Evolutionary conservation across 2,329 filamentous ascomycete species (phyloP).

Genomic region (Fusarium sp.): DNA sequence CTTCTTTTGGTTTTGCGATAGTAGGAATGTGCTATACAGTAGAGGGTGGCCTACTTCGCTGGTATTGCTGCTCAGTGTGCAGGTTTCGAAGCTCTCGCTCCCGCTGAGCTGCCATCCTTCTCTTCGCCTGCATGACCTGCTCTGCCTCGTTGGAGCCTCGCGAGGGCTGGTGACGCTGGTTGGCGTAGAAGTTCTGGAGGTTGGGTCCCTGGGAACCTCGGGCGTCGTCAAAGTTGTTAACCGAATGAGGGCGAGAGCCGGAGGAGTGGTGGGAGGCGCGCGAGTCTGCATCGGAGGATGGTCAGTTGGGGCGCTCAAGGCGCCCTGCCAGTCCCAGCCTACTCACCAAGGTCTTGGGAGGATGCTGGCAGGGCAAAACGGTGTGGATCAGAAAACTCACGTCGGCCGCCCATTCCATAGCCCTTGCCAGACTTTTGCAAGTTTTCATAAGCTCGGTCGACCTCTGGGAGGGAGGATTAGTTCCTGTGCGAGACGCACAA

Average conservation of each 20-base stretch:
- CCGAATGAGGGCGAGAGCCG: slow-evolving; percentile 81
- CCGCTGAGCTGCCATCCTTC: slow-evolving; percentile 98
- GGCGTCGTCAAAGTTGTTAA: slow-evolving; percentile 83
- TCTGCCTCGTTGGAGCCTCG: slow-evolving; percentile 90
- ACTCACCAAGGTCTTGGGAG: slow-evolving; percentile 33
- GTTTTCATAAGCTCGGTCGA: slow-evolving; percentile 95
- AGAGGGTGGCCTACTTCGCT: slow-evolving; percentile 94
- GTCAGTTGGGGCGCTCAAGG: slow-evolving; percentile 38
- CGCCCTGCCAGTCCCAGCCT: slow-evolving; percentile 31
- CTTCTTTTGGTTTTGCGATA: slow-evolving; percentile 47
- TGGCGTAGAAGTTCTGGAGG: slow-evolving; percentile 93
- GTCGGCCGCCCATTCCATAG: slow-evolving; percentile 78
- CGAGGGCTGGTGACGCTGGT: slow-evolving; percentile 90
- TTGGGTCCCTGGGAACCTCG: slow-evolving; percentile 77
- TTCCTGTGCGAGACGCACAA: slow-evolving; percentile 23
- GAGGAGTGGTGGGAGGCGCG: slow-evolving; percentile 74
- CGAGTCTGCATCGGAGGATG: slow-evolving; percentile 66
- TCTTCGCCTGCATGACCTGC: slow-evolving; percentile 99
- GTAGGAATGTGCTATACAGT: slow-evolving; percentile 72
- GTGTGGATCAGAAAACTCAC: slow-evolving; percentile 73
- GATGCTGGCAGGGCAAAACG: slow-evolving; percentile 21
- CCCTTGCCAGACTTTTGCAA: slow-evolving; percentile 96
- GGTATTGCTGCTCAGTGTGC: slow-evolving; percentile 99
- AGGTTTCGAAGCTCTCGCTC: slow-evolving; percentile 99
- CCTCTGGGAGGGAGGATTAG: slow-evolving; percentile 70